Base-by-base conservation (phyloP, 306 rosid species). In the Crataegus laevigata region DNA sequence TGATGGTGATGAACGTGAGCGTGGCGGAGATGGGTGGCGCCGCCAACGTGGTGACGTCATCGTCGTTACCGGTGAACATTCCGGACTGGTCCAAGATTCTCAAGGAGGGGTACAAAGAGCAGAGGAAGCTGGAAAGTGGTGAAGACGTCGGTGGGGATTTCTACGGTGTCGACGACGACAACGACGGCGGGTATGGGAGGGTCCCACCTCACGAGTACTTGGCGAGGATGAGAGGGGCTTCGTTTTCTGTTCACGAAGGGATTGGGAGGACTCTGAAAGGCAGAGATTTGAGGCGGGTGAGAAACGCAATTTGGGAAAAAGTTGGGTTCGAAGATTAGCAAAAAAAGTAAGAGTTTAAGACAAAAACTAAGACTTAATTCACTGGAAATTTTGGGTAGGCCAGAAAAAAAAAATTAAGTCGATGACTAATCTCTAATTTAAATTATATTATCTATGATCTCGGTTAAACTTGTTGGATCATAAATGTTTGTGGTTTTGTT, bases 191-290 rank as follows among this genome's bases (percentile, higher is more conserved):
- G 17, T 72, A 64, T 3, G 43, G 60, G 4, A 84, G 80, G 76
- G 43, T 90, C 28, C 97, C 98, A 25, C 98, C 98, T 11, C 97
- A 94, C 19, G 93, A 88, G 84, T 91, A 88, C 77, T 78, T 94
- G 4, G 97, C 98, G 0, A 87, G 96, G 72, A 89, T 85, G 29
- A 84, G 98, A 79, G 94, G 89, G 21, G 93, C 91, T 64, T 91
- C 97, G 51, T 78, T 88, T 9, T 91, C 97, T 0, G 96, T 91
- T 21, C 97, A 94, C 43, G 98, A 94, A 87, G 97, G 98, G n/a
- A 74, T 86, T 47, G 98, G 98, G 62, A 85, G 98, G 81, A 94
- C 98, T 55, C 85, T 94, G 62, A 91, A 94, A 78, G 98, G 98
- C 3, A 86, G 97, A 24, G 98, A 94, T 75, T 76, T 91, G 82